Percentiles rank a stretch among this genome's conserved stretches.
phyloP scores from a whole-genome alignment of 1,284 basidiomycete genomes.

The Tilletia indica region DNA sequence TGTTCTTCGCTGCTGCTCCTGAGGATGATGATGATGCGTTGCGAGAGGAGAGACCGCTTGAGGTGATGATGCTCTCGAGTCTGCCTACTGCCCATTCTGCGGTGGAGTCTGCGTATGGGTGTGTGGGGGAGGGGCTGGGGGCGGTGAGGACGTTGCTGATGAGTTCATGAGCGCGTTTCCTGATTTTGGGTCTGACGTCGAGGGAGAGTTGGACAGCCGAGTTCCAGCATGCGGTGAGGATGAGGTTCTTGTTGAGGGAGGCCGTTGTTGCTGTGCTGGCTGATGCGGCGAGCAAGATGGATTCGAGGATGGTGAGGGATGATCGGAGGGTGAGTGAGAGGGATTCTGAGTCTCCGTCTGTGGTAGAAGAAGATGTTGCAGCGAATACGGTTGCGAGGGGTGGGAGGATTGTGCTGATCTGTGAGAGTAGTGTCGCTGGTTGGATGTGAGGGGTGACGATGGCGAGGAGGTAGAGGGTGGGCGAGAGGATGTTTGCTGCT shows the following conservation, averaged over 20 bases:
- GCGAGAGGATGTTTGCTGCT: background rate
- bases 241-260: slow-evolving; percentile 38
- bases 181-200: slow-evolving; percentile 88
- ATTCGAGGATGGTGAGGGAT: slow-evolving; percentile 72
- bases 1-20: slow-evolving; percentile 62
- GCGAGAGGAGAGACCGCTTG: background rate
- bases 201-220: slow-evolving; percentile 77
- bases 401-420: slow-evolving; percentile 36
- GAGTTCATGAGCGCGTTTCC: slow-evolving; percentile 83
- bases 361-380: slow-evolving; percentile 6
- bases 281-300: slow-evolving; percentile 65
- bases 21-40: slow-evolving; percentile 59
- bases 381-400: slow-evolving; percentile 30
- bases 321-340: slow-evolving; percentile 62
- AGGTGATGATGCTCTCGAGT: slow-evolving; percentile 66
- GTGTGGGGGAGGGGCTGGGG: slow-evolving; percentile 54
- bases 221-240: slow-evolving; percentile 58
- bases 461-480: slow-evolving; percentile 49
- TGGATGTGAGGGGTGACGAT: slow-evolving; percentile 46
- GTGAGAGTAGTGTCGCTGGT: slow-evolving; percentile 43
- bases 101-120: slow-evolving; percentile 77
- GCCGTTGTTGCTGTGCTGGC: slow-evolving; percentile 63
- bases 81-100: slow-evolving; percentile 74
- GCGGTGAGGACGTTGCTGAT: slow-evolving; percentile 66
- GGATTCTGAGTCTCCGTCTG: slow-evolving; percentile 15